Conservation (phyloP, 108 stramenopile species). For the Parietichytrium sp. region DNA sequence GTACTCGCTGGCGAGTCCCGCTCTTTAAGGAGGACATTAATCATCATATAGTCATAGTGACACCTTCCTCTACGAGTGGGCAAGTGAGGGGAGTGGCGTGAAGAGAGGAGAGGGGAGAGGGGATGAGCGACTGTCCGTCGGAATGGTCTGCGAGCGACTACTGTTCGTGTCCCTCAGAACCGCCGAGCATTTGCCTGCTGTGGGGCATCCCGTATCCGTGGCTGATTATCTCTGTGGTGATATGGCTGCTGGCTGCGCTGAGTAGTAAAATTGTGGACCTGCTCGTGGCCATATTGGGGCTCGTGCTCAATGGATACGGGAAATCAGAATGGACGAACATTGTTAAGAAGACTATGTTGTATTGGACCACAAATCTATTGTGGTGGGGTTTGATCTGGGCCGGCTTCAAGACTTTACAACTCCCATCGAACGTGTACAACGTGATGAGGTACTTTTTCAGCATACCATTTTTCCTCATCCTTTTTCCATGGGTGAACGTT, state of each 20-base stretch:
- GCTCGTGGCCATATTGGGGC: conserved; percentile 12
- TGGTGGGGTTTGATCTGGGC: conserved; percentile 32
- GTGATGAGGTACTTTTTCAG: not conserved
- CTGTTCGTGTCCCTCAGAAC: not conserved
- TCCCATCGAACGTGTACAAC: conserved; percentile 17
- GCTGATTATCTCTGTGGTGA: not conserved
- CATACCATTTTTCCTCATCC: conserved; percentile 29
- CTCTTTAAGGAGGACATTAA: too few relatives aligned
- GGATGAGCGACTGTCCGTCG: too few relatives aligned
- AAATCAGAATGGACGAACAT: not conserved
- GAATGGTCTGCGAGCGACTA: too few relatives aligned
- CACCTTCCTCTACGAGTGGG: too few relatives aligned
- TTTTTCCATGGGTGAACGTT: not conserved
- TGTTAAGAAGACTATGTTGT: not conserved
- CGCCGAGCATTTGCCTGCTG: not conserved
- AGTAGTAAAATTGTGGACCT: not conserved
- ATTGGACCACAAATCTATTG: not conserved
- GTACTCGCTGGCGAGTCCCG: too few relatives aligned
- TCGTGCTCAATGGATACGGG: not conserved
- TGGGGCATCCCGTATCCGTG: conserved; percentile 27
- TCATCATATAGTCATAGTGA: too few relatives aligned
- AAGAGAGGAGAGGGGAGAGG: too few relatives aligned
- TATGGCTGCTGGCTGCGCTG: not conserved
- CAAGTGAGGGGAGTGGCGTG: too few relatives aligned
- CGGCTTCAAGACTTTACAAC: not conserved